Conservation (phyloP, 1,139 yeast species). For the Hemisphaericaspora xylanilytica region DNA sequence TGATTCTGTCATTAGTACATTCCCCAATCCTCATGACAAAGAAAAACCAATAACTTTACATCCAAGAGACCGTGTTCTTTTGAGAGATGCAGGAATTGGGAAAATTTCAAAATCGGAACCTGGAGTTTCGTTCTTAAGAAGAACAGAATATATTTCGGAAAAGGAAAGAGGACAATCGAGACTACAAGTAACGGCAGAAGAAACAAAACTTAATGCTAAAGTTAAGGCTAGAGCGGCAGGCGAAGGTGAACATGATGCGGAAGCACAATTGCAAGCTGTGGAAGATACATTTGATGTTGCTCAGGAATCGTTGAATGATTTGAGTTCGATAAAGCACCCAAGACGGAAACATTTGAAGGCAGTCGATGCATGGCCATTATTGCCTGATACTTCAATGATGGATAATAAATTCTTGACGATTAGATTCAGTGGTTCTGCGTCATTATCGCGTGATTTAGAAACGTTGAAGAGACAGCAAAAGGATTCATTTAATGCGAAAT, state of each 20-base stretch:
- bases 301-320: constrained; percentile 43
- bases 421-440: constrained; percentile 80
- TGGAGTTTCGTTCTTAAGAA: constrained; percentile 80
- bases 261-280: constrained; percentile 61
- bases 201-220: constrained; percentile 13
- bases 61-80: constrained; percentile 70
- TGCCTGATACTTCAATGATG: constrained; percentile 88
- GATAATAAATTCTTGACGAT: constrained; percentile 73
- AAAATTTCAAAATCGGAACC: constrained; percentile 51
- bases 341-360: constrained; percentile 71
- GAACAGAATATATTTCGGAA: constrained; percentile 85
- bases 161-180: constrained; percentile 34
- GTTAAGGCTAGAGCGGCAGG: constrained; percentile 16
- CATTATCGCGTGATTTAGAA: constrained; percentile 43
- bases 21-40: constrained; percentile 19
- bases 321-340: constrained; percentile 66
- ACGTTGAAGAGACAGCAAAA: constrained; percentile 37
- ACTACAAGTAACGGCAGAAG: constrained; percentile 14
- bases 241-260: constrained; percentile 51
- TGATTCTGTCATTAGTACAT: constrained; percentile 40
- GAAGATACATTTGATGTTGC: constrained; percentile 74
- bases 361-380: constrained; percentile 71
- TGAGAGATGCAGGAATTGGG: constrained; percentile 73
- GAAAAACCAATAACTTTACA: constrained; percentile 49
- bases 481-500: constrained; percentile 35